Conservation (phyloP, 2,329 filamentous ascomycete genomes). For the Rhinocladiella similis region DNA sequence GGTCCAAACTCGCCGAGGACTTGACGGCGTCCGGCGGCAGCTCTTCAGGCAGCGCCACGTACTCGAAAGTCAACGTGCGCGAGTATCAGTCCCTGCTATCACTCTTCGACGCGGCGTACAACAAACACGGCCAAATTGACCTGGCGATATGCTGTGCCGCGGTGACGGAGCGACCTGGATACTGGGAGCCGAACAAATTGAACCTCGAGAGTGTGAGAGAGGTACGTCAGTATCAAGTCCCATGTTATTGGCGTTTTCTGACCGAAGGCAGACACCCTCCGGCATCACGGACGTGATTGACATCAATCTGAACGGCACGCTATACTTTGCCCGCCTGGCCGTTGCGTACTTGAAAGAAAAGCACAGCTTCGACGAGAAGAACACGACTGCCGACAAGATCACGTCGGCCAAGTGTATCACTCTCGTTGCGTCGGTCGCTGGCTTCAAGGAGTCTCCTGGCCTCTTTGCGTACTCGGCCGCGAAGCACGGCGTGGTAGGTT, state of each 20-base stretch:
- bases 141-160: constrained; percentile 52
- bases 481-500: constrained; percentile 53
- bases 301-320: constrained; percentile 40
- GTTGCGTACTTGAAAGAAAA: constrained; percentile 47
- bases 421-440: constrained; percentile 49
- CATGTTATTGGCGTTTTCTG: not conserved
- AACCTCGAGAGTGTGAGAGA: constrained; percentile 23
- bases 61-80: constrained; percentile 41
- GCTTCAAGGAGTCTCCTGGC: constrained; percentile 51
- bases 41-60: constrained; percentile 23
- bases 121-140: constrained; percentile 47
- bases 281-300: constrained; percentile 31
- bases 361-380: constrained; percentile 13
- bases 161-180: constrained; percentile 39
- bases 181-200: constrained; percentile 24
- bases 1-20: constrained; percentile 31
- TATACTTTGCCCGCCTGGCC: constrained; percentile 53
- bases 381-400: constrained; percentile 15
- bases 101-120: constrained; percentile 48
- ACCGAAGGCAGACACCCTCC: constrained; percentile 13
- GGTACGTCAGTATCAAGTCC: constrained; percentile 1
- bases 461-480: constrained; percentile 49
- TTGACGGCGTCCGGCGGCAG: constrained; percentile 5
- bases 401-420: constrained; percentile 39
- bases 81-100: constrained; percentile 46